Percentiles rank a stretch among this genome's conserved stretches.
These are phyloP conservation scores for Neurospora sp. DNA, from an alignment of 495 filamentous ascomycete species.

Conservation along the genomic window DNA sequence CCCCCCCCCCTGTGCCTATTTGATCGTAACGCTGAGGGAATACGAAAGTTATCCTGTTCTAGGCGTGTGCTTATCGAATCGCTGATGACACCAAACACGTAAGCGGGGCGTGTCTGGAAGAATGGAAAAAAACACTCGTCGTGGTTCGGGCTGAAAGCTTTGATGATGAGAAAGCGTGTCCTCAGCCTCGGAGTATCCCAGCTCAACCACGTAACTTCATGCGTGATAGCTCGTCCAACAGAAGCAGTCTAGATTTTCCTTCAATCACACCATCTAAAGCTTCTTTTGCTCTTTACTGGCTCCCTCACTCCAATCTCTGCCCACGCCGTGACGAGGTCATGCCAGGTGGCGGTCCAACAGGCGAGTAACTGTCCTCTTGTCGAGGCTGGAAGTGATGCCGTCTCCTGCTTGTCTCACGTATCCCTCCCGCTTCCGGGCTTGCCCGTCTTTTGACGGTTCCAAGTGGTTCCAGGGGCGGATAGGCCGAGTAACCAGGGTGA, in stretches of 20 bases:
- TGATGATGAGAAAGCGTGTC: not conserved
- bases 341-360: conserved; percentile 3
- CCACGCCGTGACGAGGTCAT: not conserved
- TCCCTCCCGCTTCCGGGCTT: conserved; percentile 26
- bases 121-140: not conserved
- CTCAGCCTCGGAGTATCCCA: not conserved
- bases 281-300: not conserved
- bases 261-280: not conserved
- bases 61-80: not conserved
- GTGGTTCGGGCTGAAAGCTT: not conserved
- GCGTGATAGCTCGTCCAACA: not conserved
- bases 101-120: not conserved
- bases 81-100: not conserved
- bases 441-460: conserved; percentile 27
- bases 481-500: conserved; percentile 27
- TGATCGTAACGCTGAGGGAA: not conserved
- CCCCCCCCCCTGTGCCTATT: too few species aligned
- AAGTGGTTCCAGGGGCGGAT: conserved; percentile 22
- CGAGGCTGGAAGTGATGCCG: conserved; percentile 27
- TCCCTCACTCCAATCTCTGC: not conserved
- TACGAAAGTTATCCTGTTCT: not conserved
- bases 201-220: not conserved
- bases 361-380: conserved; percentile 14
- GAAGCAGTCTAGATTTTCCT: not conserved
- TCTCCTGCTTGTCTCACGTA: conserved; percentile 34